Conservation (phyloP, 1,284 basidiomycete genomes). For the Acaromyces ingoldii region DNA sequence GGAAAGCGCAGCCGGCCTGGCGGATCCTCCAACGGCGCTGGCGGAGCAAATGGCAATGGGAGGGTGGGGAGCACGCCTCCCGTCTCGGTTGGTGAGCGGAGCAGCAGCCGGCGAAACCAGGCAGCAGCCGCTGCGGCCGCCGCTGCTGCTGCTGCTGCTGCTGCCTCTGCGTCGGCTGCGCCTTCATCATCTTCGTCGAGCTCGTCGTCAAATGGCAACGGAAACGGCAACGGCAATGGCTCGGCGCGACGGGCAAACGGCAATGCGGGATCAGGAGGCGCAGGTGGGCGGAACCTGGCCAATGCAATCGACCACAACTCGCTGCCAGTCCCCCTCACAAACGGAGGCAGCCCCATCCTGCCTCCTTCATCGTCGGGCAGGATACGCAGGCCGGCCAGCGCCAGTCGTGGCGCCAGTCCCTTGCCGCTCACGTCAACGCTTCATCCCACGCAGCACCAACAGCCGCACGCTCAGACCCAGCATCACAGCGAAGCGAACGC, state of each 20-base stretch:
- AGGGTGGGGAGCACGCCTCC: neutral
- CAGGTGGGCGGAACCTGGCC: neutral
- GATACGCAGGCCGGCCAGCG: conserved; percentile 1
- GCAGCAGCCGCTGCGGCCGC: too few relatives aligned
- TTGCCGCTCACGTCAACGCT: conserved; percentile 4
- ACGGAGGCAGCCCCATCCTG: neutral
- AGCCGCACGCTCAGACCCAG: too few relatives aligned
- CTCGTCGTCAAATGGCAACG: neutral
- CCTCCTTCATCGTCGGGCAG: conserved; percentile 2
- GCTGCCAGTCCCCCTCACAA: neutral
- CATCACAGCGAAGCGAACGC: too few relatives aligned
- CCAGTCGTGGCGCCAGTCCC: conserved; percentile 3
- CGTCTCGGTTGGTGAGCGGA: too few relatives aligned
- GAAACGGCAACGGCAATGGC: neutral
- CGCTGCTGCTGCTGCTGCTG: too few relatives aligned
- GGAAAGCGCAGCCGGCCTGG: conserved; percentile 40
- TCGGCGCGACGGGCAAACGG: neutral
- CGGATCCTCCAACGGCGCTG: too few relatives aligned
- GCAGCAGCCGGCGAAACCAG: neutral
- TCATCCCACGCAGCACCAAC: too few relatives aligned
- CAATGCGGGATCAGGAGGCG: too few relatives aligned
- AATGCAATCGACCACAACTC: conserved; percentile 5
- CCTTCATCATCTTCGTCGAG: too few relatives aligned
- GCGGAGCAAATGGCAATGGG: conserved; percentile 1
- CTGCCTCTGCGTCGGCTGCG: too few relatives aligned